These are phyloP conservation scores for Butyriboletus loyo DNA, from an alignment of 768 basidiomycete genomes.

Conservation along the genomic window DNA sequence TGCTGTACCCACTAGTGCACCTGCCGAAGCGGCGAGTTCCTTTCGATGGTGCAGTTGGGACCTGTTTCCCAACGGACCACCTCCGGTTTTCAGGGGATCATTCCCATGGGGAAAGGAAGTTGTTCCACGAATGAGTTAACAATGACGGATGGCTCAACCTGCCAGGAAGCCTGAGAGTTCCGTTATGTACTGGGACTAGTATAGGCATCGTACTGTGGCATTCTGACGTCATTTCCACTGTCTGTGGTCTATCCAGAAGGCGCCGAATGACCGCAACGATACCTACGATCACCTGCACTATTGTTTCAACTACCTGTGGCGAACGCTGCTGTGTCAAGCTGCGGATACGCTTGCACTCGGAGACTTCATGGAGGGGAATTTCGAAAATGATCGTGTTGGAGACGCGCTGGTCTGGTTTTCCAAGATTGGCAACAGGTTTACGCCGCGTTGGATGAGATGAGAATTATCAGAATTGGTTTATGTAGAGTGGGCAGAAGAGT, in stretches of 20 bases:
- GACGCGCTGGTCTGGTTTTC: constrained; percentile 15
- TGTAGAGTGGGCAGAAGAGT: constrained; percentile 7
- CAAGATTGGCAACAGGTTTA: constrained; percentile 9
- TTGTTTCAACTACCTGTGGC: constrained; percentile 14
- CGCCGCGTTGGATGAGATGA: not conserved
- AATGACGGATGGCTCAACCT: too few relatives aligned
- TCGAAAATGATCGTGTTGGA: constrained; percentile 6
- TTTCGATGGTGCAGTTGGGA: not conserved
- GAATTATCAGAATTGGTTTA: constrained; percentile 7
- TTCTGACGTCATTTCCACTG: constrained; percentile 15
- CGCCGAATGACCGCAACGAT: constrained; percentile 10
- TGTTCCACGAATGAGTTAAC: not conserved
- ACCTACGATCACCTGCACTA: constrained; percentile 8
- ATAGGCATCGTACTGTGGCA: too few relatives aligned
- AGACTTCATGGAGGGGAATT: constrained; percentile 14
- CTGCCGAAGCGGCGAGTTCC: not conserved
- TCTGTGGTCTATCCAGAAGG: constrained; percentile 12
- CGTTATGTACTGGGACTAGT: too few relatives aligned
- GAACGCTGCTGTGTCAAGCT: constrained; percentile 13
- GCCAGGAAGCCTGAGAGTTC: not conserved
- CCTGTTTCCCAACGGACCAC: not conserved
- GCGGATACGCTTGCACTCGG: constrained; percentile 14
- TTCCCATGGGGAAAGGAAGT: not conserved
- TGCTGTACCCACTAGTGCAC: not conserved
- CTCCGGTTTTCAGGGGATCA: not conserved